Conservation (phyloP, 441 rosid species). For the Bruguiera hainesii region DNA sequence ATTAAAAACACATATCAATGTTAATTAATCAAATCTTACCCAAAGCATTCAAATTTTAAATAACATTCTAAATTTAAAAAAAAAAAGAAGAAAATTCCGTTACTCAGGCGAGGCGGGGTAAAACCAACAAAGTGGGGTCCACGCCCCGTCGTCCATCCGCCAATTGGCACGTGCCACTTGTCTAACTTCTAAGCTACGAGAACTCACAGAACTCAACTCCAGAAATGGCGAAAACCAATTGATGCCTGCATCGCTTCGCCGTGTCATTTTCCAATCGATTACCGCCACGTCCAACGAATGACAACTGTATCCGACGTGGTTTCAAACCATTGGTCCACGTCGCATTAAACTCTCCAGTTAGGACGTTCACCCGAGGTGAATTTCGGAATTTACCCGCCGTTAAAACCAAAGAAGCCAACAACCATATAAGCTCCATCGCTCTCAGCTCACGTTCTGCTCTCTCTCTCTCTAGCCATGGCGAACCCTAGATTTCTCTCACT, state of each 20-base stretch:
- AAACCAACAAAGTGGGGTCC: not conserved
- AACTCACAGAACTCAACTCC: not conserved
- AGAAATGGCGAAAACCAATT: not conserved
- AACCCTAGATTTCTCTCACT: conserved; percentile 46
- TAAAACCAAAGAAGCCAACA: not conserved
- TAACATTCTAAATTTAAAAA: too few relatives aligned
- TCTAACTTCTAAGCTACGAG: not conserved
- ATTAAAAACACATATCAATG: too few relatives aligned
- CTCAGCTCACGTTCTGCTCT: not conserved
- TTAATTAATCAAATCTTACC: too few relatives aligned
- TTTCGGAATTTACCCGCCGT: not conserved
- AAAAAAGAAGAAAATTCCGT: too few relatives aligned
- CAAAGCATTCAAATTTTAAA: too few relatives aligned
- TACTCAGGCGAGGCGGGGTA: too few relatives aligned
- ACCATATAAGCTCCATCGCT: not conserved
- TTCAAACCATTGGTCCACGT: conserved; percentile 13
- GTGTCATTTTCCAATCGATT: conserved; percentile 35
- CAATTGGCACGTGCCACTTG: conserved; percentile 18
- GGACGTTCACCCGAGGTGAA: conserved; percentile 5
- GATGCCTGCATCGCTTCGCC: not conserved
- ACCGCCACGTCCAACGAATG: conserved; percentile 44
- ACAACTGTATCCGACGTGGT: conserved; percentile 34
- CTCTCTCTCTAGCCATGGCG: conserved; percentile 37
- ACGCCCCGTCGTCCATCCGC: not conserved
- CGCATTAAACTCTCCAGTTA: not conserved